Evolutionary conservation across 1,284 basidiomycete species (phyloP), one percentile per base, ranked within the genome.

Genomic region (Lignosus rhinocerotis): DNA sequence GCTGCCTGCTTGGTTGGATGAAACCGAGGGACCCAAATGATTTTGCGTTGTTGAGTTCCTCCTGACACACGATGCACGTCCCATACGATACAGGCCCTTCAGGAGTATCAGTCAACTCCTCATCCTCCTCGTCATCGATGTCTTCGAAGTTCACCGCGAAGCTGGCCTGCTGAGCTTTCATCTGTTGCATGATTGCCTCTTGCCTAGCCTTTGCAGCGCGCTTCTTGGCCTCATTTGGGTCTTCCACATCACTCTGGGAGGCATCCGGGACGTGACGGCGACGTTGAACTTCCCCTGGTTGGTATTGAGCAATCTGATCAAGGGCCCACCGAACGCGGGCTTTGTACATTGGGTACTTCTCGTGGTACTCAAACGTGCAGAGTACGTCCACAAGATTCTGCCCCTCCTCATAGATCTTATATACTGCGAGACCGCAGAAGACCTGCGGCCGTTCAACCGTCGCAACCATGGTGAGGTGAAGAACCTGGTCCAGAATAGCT

Each of bases 31-130:
- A 87, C 12, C 97, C 97, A 69, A 98, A 98, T 0, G 92, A 80
- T 59, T 85, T 82, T 12, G 82, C 76, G 0, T 80, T 75, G 59
- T 87, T 91, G 49, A 98, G 84, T 60, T 94, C 91, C 72, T 99
- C 97, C 72, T 99, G 97, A 68, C 97, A 99, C 8, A 99, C 93
- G 63, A 99, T 99, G 72, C 97, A 99, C 30, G 89, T 91, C 1
- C 96, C 97, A 63, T 89, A 89, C 25, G 86, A 86, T 16, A 82
- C 72, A n/a, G 80, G 71, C 38, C 81, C 78, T 19, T 81, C 80
- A 0, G 71, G 72, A 1, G 72, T 70, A 53, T 79, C 76, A n/a
- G 73, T 78, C 64, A 81, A 80, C 19, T 83, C 85, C 0, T 82
- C 81, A 34, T 83, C 82, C 8, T 86, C 84, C 34, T 80, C 81